A percentile compares a stretch with the other conserved stretches of the same genome.
Evolutionary conservation across 2,329 filamentous ascomycete genomes (phyloP).

Genomic region (Fusarium graminum): DNA sequence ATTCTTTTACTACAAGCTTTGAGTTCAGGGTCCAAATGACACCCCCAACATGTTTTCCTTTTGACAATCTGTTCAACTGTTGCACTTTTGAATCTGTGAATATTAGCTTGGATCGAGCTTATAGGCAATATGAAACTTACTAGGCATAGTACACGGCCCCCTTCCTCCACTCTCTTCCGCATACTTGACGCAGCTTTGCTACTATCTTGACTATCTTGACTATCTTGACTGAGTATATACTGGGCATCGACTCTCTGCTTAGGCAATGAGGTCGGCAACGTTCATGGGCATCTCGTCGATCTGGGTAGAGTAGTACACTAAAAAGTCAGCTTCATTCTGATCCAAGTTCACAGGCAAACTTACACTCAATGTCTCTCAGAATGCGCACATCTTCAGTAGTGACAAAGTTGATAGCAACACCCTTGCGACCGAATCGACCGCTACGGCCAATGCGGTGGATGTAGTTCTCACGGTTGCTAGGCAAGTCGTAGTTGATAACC

Average conservation of each 20-base stretch:
- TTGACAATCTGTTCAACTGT: constrained; percentile 26
- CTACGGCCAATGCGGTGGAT: constrained; percentile 98
- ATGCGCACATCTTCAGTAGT: constrained; percentile 98
- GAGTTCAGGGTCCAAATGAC: constrained; percentile 9
- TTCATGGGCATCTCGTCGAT: constrained; percentile 99
- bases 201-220: constrained; percentile 1
- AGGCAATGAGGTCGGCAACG: constrained; percentile 73
- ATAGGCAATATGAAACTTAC: constrained; percentile 32
- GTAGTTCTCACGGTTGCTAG: constrained; percentile 99
- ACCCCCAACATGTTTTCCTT: constrained; percentile 3
- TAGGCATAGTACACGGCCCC: constrained; percentile 45
- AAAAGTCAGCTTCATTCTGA: constrained; percentile 51
- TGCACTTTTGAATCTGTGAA: constrained; percentile 12
- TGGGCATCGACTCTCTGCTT: constrained; percentile 35
- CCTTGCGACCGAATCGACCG: constrained; percentile 95
- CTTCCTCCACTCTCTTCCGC: constrained; percentile 49
- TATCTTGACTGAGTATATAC: background rate
- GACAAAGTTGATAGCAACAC: constrained; percentile 99
- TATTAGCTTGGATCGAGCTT: constrained; percentile 2
- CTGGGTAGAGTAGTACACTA: constrained; percentile 95
- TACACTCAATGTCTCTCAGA: constrained; percentile 93
- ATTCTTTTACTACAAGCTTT: constrained; percentile 10
- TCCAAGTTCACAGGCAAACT: constrained; percentile 53
- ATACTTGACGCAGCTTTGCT: constrained; percentile 35
- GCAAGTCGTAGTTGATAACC: constrained; percentile 99